phyloP scores from a whole-genome alignment of 2,329 filamentous ascomycete genomes.

The Penicillium sp. region DNA sequence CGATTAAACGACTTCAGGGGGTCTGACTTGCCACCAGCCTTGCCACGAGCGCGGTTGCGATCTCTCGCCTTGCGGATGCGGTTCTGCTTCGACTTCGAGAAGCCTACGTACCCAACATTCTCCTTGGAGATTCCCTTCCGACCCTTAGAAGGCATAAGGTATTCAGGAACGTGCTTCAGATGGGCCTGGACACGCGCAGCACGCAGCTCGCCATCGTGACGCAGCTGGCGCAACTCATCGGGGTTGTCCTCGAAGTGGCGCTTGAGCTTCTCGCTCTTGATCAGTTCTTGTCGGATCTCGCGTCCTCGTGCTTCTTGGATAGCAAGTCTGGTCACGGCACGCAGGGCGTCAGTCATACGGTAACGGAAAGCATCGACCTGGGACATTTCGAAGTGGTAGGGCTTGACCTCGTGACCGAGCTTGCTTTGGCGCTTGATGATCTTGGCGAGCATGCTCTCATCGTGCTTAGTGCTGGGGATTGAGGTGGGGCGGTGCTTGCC shows the following conservation, averaged over 20 bases:
- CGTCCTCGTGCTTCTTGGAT: slow-evolving; percentile 86
- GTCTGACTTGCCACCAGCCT: slow-evolving; percentile 65
- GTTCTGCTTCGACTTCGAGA: slow-evolving; percentile 54
- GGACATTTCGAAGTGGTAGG: slow-evolving; percentile 92
- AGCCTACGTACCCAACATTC: slow-evolving; percentile 75
- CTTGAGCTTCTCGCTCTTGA: slow-evolving; percentile 92
- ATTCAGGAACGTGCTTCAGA: slow-evolving; percentile 91
- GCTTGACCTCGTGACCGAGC: slow-evolving; percentile 77
- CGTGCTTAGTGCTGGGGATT: slow-evolving; percentile 72
- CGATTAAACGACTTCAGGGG: slow-evolving; percentile 87
- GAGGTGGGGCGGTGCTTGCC: slow-evolving; percentile 88
- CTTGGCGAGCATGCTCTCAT: slow-evolving; percentile 79
- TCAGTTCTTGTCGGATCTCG: slow-evolving; percentile 83
- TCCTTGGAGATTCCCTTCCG: slow-evolving; percentile 66
- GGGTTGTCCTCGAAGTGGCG: slow-evolving; percentile 98
- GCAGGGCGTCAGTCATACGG: slow-evolving; percentile 87
- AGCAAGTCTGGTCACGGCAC: slow-evolving; percentile 84
- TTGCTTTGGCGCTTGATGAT: slow-evolving; percentile 79
- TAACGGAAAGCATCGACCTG: slow-evolving; percentile 94
- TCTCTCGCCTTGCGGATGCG: slow-evolving; percentile 53
- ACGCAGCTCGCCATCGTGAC: slow-evolving; percentile 86
- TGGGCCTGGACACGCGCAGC: slow-evolving; percentile 84
- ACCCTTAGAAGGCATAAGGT: slow-evolving; percentile 78
- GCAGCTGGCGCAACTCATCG: slow-evolving; percentile 78
- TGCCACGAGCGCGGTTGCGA: slow-evolving; percentile 46